These are phyloP conservation scores for Boletus bicolor DNA, from an alignment of 768 basidiomycete species.

Conservation along the genomic window DNA sequence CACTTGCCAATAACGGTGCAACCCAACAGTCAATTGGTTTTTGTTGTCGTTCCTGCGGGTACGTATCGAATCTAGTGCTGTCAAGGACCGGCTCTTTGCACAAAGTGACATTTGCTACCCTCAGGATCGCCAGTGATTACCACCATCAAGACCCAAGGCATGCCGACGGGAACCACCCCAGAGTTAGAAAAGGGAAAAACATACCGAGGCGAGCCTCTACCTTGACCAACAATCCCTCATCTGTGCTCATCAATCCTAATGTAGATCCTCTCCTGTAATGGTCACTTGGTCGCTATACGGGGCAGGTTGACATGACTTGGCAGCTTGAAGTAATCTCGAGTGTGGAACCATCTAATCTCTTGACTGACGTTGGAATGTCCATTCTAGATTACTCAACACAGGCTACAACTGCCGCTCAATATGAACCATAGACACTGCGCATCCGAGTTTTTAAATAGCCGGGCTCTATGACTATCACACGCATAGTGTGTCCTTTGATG, in stretches of 20 bases:
- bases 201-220: conserved; percentile 2
- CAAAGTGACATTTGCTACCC: not conserved
- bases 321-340: not conserved
- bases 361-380: not conserved
- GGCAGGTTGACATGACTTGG: conserved; percentile 11
- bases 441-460: conserved; percentile 22
- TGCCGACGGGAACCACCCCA: not conserved
- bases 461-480: conserved; percentile 28
- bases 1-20: no score
- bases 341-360: not conserved
- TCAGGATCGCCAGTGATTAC: not conserved
- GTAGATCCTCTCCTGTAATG: conserved; percentile 2
- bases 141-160: not conserved
- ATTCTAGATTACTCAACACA: not conserved
- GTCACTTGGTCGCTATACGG: conserved; percentile 9
- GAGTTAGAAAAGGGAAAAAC: not conserved
- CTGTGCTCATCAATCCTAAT: not conserved
- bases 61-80: not conserved
- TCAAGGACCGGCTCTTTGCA: not conserved
- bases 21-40: no score
- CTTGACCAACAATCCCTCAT: not conserved
- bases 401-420: conserved; percentile 18
- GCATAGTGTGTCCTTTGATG: conserved; percentile 25
- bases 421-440: conserved; percentile 9
- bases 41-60: not conserved